Conservation (phyloP, 768 basidiomycete species). For the Artomyces pyxidatus region DNA sequence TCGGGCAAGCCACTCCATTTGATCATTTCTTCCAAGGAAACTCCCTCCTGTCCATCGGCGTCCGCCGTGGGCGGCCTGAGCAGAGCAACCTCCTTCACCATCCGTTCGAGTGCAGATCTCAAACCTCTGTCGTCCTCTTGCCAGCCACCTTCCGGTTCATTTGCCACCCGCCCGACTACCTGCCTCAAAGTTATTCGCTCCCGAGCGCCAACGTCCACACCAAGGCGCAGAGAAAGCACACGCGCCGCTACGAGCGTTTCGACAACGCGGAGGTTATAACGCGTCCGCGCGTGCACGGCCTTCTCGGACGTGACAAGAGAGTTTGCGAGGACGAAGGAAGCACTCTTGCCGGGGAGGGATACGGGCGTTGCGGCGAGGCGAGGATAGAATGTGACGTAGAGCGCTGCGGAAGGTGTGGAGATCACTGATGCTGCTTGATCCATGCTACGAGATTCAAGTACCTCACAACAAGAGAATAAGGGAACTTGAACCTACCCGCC, state of each 20-base stretch:
- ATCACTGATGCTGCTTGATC: slow-evolving; percentile 89
- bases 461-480: background rate
- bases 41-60: slow-evolving; percentile 41
- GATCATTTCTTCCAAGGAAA: slow-evolving; percentile 72
- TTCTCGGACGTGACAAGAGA: slow-evolving; percentile 81
- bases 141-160: slow-evolving; percentile 33
- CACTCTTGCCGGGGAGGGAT: slow-evolving; percentile 43
- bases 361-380: slow-evolving; percentile 57
- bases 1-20: slow-evolving; percentile 48
- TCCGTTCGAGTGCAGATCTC: slow-evolving; percentile 39
- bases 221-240: slow-evolving; percentile 56
- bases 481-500: slow-evolving; percentile 52
- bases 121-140: slow-evolving; percentile 37
- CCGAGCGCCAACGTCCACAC: slow-evolving; percentile 29
- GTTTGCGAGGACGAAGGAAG: slow-evolving; percentile 67
- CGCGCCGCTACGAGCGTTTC: slow-evolving; percentile 79
- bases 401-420: slow-evolving; percentile 56
- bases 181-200: slow-evolving; percentile 60
- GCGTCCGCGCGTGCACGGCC: slow-evolving; percentile 60
- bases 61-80: slow-evolving; percentile 37
- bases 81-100: slow-evolving; percentile 41
- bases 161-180: slow-evolving; percentile 50
- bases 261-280: slow-evolving; percentile 89
- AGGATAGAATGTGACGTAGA: slow-evolving; percentile 81
- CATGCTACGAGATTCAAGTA: slow-evolving; percentile 43